Percentiles rank a stretch among this genome's conserved stretches.
Conservation (phyloP, 2,329 filamentous ascomycete species). For the Aciculosporium take region DNA sequence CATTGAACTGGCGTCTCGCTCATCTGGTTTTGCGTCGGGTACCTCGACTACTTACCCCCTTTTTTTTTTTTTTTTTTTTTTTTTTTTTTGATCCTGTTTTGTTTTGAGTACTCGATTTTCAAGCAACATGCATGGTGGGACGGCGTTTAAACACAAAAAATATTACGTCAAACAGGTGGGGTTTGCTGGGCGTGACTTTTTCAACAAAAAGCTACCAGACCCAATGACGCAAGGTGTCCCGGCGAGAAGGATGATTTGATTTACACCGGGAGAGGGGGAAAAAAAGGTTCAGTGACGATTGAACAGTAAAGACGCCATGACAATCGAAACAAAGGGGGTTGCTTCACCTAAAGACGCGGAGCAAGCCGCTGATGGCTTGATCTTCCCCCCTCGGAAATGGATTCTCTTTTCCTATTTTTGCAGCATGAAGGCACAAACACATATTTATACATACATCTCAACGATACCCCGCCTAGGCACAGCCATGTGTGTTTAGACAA, state of each 20-base stretch:
- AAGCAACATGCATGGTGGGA: constrained; percentile 5
- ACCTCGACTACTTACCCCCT: not conserved
- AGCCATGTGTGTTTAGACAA: constrained; percentile 9
- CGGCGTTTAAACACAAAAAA: constrained; percentile 6
- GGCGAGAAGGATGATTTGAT: not conserved
- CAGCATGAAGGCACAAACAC: constrained; percentile 16
- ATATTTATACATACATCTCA: constrained; percentile 27
- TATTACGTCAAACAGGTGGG: constrained; percentile 9
- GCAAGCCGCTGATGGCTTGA: not conserved
- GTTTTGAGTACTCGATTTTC: not conserved
- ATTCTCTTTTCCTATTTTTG: constrained; percentile 1
- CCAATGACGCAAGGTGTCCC: not conserved
- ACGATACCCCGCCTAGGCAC: constrained; percentile 23
- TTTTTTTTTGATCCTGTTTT: constrained; percentile 9
- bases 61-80: constrained; percentile 5
- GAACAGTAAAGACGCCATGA: constrained; percentile 7
- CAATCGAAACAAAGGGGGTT: not conserved
- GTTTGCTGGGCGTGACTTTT: constrained; percentile 20
- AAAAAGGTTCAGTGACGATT: constrained; percentile 4
- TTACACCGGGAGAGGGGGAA: not conserved
- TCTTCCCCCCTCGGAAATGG: not conserved
- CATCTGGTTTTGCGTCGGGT: not conserved
- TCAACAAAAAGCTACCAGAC: constrained; percentile 26
- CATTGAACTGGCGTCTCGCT: constrained; percentile 6
- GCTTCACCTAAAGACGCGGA: not conserved